Evolutionary conservation across 352 stramenopile species (phyloP).

Genomic region (Phytophthora megakarya): DNA sequence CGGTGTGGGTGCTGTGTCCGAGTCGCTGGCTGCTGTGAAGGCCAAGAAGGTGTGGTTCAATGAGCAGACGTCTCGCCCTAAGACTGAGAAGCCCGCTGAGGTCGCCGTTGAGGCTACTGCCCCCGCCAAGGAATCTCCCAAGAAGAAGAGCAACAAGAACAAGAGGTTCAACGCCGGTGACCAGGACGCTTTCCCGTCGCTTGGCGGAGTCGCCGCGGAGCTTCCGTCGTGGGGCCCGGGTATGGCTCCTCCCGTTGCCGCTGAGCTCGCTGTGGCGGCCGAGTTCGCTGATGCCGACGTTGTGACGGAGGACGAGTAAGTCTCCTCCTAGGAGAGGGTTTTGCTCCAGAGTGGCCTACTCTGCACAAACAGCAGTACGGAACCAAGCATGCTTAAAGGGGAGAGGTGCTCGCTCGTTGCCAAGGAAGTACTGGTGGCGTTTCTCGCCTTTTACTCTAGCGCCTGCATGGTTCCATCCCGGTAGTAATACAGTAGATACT

Average conservation of each 20-base stretch:
- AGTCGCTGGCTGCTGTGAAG: slow-evolving; percentile 93
- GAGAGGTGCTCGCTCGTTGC: slow-evolving; percentile 19
- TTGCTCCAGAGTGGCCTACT: slow-evolving; percentile 19
- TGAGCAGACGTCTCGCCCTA: slow-evolving; percentile 62
- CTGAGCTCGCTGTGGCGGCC: slow-evolving; percentile 40
- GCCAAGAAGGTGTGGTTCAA: slow-evolving; percentile 94
- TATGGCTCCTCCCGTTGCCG: slow-evolving; percentile 44
- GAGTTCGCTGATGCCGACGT: slow-evolving; percentile 52
- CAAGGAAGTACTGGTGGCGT: slow-evolving; percentile 28
- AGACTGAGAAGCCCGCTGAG: slow-evolving; percentile 42
- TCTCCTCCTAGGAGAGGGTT: slow-evolving; percentile 16
- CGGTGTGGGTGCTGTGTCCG: slow-evolving; percentile 76
- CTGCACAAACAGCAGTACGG: slow-evolving; percentile 30
- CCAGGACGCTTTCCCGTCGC: slow-evolving; percentile 81
- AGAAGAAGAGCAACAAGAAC: slow-evolving; percentile 78
- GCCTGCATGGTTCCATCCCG: slow-evolving; percentile 35
- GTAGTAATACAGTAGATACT: slow-evolving; percentile 54
- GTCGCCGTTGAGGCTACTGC: slow-evolving; percentile 22
- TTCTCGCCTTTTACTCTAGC: slow-evolving; percentile 30
- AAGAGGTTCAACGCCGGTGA: slow-evolving; percentile 87
- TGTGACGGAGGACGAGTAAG: slow-evolving; percentile 50
- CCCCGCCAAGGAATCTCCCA: slow-evolving; percentile 46
- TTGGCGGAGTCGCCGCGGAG: slow-evolving; percentile 54
- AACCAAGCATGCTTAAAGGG: slow-evolving; percentile 29
- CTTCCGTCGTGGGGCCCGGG: slow-evolving; percentile 67